Evolutionary conservation across 2,329 filamentous ascomycete genomes (phyloP), one percentile per base, ranked within the genome.

Genomic region (Apiospora saccharicola): DNA sequence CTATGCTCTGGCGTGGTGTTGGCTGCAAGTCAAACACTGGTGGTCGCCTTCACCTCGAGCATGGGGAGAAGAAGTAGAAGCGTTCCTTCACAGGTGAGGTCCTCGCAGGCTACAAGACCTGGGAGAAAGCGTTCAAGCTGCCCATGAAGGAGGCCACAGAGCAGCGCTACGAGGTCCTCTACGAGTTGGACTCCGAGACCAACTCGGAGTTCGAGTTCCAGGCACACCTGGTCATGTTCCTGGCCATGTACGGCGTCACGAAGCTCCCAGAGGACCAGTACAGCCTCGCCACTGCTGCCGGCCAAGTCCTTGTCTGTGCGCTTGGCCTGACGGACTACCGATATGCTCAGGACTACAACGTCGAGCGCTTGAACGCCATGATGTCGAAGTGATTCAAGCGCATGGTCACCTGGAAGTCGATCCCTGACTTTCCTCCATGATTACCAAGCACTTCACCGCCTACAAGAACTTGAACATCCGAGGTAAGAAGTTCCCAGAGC

Each of bases 181-280:
- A 64, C 19, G 57, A 64, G 30, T 26, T 47, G 3, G 24, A 30
- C 16, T 19, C 6, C 10, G 46, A 67, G 26, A 41, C 43, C 12
- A 49, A 37, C n/a, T 14, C 12, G 10, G 44, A 68, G 4, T 44
- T 37, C n/a, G 70, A 71, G 26, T 41, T 51, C 57, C 64, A 71
- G 16, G 57, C 67, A 12, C 67, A 64, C 26, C 5, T 71, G 2
- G 24, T 71, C 37, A 26, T 71, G 1, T 22, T 67, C 24, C 26
- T 71, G 5, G 70, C 57, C 19, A 46, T 71, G 26, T 71, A 71
- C 70, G 70, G 70, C 19, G 41, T 7, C 3, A 49, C 13, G 16
- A 22, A 34, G 22, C 41, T 71, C 0, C 70, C 70, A 1, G 26
- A 34, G 12, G 22, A 22, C 19, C 30, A n/a, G 10, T 64, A 51